Conservation (phyloP, 257 asterid genomes). For the Rauvolfia tetraphylla region DNA sequence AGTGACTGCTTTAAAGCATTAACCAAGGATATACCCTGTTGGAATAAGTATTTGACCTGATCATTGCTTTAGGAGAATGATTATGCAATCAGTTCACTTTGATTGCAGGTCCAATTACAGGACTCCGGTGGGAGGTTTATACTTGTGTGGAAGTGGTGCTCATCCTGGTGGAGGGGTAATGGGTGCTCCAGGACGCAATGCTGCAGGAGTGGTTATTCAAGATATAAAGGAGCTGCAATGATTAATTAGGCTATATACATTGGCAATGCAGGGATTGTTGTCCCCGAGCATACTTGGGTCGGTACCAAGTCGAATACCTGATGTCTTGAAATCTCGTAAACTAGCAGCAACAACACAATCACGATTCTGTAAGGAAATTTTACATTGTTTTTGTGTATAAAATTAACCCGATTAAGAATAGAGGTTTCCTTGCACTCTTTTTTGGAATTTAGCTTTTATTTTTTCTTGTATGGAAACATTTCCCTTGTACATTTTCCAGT, state of each 20-base stretch:
- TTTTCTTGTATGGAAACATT: not conserved
- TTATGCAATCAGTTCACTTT: not conserved
- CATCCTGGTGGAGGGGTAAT: conserved; percentile 99
- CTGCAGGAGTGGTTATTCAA: conserved; percentile 67
- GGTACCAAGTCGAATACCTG: too few species aligned
- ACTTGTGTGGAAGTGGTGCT: conserved; percentile 89
- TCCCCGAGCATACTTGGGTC: not conserved
- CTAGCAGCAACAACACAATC: not conserved
- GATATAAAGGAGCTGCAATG: conserved; percentile 44
- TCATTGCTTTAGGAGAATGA: not conserved
- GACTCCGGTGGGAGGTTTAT: conserved; percentile 77
- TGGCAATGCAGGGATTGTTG: not conserved
- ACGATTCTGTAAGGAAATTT: too few species aligned
- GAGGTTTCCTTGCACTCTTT: not conserved
- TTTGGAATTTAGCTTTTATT: not conserved
- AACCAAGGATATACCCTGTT: not conserved
- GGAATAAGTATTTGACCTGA: not conserved
- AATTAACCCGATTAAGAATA: too few species aligned
- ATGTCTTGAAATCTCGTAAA: not conserved
- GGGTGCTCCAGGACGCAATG: conserved; percentile 95
- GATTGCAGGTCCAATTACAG: conserved; percentile 75
- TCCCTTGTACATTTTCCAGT: not conserved
- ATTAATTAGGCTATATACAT: not conserved
- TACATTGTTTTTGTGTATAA: too few species aligned
- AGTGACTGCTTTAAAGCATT: not conserved